Conservation (phyloP, 1,139 yeast species). For the Spathaspora jeffriesii region DNA sequence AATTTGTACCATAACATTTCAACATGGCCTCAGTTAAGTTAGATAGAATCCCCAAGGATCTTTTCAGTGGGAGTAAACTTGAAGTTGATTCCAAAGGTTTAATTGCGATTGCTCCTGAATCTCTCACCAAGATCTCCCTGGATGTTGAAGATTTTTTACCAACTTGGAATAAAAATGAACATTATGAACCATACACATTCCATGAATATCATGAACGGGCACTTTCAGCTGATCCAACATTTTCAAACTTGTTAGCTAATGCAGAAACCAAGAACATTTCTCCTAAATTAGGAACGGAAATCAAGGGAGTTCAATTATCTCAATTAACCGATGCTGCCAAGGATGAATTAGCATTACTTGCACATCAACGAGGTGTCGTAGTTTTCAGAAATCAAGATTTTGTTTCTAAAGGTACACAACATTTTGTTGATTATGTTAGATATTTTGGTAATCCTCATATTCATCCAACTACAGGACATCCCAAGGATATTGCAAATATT, state of each 20-base stretch:
- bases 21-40: conserved; percentile 15
- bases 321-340: conserved; percentile 51
- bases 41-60: conserved; percentile 10
- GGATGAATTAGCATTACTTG: conserved; percentile 65
- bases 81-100: conserved; percentile 17
- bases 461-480: conserved; percentile 76
- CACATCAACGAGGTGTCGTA: conserved; percentile 68
- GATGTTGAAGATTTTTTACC: conserved; percentile 46
- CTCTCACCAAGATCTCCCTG: conserved; percentile 15
- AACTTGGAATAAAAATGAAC: conserved; percentile 48
- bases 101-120: conserved; percentile 21
- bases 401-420: conserved; percentile 55
- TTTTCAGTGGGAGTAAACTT: conserved; percentile 13
- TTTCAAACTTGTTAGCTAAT: conserved; percentile 48
- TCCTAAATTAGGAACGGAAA: conserved; percentile 69
- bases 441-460: conserved; percentile 71
- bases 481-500: conserved; percentile 56
- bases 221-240: conserved; percentile 53
- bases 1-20: too few relatives aligned
- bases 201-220: conserved; percentile 57
- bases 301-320: conserved; percentile 60
- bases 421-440: conserved; percentile 54
- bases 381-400: conserved; percentile 70
- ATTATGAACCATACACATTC: conserved; percentile 45
- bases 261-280: conserved; percentile 41